Conservation (phyloP, 2,329 filamentous ascomycete genomes). For the Colletotrichum sp. region DNA sequence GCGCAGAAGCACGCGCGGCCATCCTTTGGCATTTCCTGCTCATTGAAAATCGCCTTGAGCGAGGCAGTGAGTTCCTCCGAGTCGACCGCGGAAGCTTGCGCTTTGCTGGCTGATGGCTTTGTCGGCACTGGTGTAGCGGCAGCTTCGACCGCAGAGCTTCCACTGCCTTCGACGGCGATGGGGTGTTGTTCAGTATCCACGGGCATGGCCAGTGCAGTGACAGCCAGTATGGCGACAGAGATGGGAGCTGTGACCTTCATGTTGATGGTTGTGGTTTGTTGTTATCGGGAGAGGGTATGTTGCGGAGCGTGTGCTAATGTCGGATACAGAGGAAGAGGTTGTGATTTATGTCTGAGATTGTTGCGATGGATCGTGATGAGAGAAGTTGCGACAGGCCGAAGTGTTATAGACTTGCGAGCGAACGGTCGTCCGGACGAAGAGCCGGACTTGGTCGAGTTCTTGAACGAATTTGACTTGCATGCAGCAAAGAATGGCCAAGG, state of each 20-base stretch:
- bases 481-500: background rate
- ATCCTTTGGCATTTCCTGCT: background rate
- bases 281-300: background rate
- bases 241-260: background rate
- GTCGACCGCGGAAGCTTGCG: background rate
- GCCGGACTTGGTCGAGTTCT: background rate
- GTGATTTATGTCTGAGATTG: background rate
- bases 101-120: background rate
- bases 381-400: background rate
- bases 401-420: background rate
- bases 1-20: conserved; percentile 30
- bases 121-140: background rate
- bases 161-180: background rate
- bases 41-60: background rate
- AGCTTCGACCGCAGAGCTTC: background rate
- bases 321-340: background rate
- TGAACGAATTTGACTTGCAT: background rate
- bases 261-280: background rate
- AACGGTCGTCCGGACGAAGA: background rate
- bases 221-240: background rate
- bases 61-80: background rate
- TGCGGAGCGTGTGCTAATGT: background rate
- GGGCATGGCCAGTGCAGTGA: background rate
- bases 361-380: background rate
- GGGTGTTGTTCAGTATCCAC: conserved; percentile 2